A percentile compares a stretch with the other conserved stretches of the same genome.
Evolutionary conservation across 257 asterid species (phyloP).

Genomic region (Salvia splendens): DNA sequence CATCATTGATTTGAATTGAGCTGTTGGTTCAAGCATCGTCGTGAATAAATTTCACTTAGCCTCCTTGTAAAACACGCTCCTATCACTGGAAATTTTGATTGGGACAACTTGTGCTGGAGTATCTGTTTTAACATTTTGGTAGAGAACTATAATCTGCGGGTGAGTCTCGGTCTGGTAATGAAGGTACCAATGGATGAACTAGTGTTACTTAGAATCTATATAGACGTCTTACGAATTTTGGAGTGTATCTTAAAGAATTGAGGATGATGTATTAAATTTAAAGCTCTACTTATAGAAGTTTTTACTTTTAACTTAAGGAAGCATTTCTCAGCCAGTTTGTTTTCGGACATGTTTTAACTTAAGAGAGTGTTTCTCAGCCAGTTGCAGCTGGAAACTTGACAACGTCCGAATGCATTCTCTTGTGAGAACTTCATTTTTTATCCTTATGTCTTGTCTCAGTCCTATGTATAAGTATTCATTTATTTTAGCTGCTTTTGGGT

Average conservation of each 20-base stretch:
- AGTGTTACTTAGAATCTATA: background rate
- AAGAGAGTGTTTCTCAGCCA: slow-evolving; percentile 10
- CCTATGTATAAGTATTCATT: background rate
- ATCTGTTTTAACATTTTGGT: background rate
- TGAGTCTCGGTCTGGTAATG: slow-evolving; percentile 15
- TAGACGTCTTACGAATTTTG: background rate
- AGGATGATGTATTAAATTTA: background rate
- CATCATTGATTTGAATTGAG: too few relatives aligned
- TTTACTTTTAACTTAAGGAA: background rate
- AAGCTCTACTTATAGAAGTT: background rate
- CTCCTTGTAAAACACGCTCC: slow-evolving; percentile 14
- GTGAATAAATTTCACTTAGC: too few relatives aligned
- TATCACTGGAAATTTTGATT: background rate
- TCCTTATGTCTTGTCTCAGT: background rate
- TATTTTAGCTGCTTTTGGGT: background rate
- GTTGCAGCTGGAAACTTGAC: slow-evolving; percentile 4
- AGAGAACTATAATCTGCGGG: background rate
- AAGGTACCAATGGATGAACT: background rate
- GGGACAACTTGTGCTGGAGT: background rate
- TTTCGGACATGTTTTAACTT: background rate
- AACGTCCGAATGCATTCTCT: background rate
- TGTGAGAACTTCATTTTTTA: background rate
- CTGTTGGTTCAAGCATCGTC: background rate
- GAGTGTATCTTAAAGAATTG: background rate
- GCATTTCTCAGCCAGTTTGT: background rate